phyloP scores from a whole-genome alignment of 208 protist genomes.

The Leishmania guyanensis region DNA sequence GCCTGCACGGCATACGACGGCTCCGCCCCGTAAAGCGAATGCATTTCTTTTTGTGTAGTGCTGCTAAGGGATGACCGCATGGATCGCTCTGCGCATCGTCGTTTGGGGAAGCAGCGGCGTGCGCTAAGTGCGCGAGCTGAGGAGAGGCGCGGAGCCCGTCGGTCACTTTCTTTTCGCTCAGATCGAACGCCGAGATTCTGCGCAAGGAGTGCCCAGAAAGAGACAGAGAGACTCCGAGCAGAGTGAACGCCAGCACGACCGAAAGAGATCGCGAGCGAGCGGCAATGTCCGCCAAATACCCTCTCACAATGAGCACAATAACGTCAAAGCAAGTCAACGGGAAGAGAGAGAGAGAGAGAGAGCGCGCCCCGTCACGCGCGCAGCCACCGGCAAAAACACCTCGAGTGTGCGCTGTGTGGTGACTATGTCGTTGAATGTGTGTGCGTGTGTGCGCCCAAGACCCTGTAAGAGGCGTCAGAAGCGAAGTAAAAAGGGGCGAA shows the following conservation, averaged over 20 bases:
- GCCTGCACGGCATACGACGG: constrained; percentile 32
- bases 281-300: background rate
- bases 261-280: background rate
- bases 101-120: background rate
- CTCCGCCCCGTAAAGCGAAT: constrained; percentile 17
- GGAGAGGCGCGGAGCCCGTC: background rate
- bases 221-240: background rate
- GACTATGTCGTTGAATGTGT: no score
- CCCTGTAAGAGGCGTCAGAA: no score
- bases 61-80: background rate
- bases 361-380: no score
- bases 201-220: background rate
- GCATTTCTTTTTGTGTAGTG: background rate
- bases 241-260: background rate
- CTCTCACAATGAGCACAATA: background rate
- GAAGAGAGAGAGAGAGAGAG: no score
- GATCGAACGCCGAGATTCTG: background rate
- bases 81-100: no score
- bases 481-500: no score
- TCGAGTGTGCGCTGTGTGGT: no score
- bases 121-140: background rate
- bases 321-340: no score
- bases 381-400: no score
- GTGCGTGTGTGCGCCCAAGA: no score
- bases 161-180: background rate